Percentiles rank a stretch among this genome's conserved stretches.
phyloP scores from a whole-genome alignment of 441 rosid species.

The Mallotus repandus region DNA sequence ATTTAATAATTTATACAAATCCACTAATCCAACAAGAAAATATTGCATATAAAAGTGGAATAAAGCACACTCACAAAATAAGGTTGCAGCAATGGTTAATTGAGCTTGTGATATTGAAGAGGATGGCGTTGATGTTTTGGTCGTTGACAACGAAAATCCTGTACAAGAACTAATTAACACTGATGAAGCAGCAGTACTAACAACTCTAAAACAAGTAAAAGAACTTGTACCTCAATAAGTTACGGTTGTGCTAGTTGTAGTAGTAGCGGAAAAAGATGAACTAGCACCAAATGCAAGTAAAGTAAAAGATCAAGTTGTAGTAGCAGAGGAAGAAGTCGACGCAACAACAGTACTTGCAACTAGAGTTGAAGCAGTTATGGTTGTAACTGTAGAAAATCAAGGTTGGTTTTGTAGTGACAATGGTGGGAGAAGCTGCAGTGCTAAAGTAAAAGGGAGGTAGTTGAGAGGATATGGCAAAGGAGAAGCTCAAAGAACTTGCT shows the following conservation, averaged over 20 bases:
- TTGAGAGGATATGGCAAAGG: slow-evolving; percentile 46
- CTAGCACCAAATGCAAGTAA: slow-evolving; percentile 46
- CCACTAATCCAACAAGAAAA: no score
- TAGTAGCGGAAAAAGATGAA: slow-evolving; percentile 36
- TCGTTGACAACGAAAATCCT: slow-evolving; percentile 53
- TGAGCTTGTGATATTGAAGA: no score
- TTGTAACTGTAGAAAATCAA: slow-evolving; percentile 61
- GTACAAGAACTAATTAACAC: slow-evolving; percentile 50
- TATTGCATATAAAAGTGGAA: not conserved
- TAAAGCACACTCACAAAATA: slow-evolving; percentile 53
- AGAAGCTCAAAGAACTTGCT: slow-evolving; percentile 29
- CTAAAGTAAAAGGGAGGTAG: slow-evolving; percentile 41
- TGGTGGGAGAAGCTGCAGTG: slow-evolving; percentile 39
- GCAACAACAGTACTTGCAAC: slow-evolving; percentile 37
- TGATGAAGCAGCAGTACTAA: slow-evolving; percentile 43
- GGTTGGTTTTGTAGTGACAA: slow-evolving; percentile 40
- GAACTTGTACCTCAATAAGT: slow-evolving; percentile 43
- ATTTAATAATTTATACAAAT: not conserved
- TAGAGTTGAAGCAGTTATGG: slow-evolving; percentile 49
- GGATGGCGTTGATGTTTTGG: slow-evolving; percentile 37
- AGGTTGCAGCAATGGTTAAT: slow-evolving; percentile 37
- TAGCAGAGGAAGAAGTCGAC: slow-evolving; percentile 31
- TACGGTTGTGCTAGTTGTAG: slow-evolving; percentile 23
- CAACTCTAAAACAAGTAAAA: slow-evolving; percentile 47
- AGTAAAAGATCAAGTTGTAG: slow-evolving; percentile 31